These are phyloP conservation scores for Sordariomycetes sp. DNA, from an alignment of 2,329 filamentous ascomycete species.

Conservation along the genomic window DNA sequence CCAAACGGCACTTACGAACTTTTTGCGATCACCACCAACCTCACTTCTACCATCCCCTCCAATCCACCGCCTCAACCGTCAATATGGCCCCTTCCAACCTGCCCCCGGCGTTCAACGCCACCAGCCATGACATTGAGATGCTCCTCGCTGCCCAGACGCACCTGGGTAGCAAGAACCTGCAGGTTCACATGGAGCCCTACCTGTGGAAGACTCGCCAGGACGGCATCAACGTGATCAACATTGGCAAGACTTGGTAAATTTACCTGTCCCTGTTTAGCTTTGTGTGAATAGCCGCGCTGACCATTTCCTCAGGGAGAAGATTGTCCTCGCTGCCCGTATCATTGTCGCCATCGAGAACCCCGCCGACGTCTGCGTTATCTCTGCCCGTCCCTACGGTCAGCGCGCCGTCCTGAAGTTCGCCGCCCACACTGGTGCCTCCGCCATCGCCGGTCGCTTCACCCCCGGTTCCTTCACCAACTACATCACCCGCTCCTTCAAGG, in stretches of 20 bases:
- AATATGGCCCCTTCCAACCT: constrained; percentile 95
- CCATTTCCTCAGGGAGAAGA: constrained; percentile 75
- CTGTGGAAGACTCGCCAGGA: constrained; percentile 99
- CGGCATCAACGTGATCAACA: constrained; percentile 98
- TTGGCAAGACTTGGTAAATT: constrained; percentile 97
- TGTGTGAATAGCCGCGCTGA: constrained; percentile 8
- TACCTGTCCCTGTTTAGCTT: not conserved
- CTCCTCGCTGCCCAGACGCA: constrained; percentile 95
- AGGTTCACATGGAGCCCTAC: constrained; percentile 99
- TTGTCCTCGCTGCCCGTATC: constrained; percentile 96
- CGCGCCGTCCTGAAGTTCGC: constrained; percentile 99
- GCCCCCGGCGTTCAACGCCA: constrained; percentile 92
- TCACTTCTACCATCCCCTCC: constrained; percentile 12
- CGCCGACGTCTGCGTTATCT: constrained; percentile 98
- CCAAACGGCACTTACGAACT: constrained; percentile 28
- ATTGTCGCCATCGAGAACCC: constrained; percentile 99
- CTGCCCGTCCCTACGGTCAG: constrained; percentile 98
- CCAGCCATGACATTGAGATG: constrained; percentile 98
- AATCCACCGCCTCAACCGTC: constrained; percentile 28
- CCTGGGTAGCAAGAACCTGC: constrained; percentile 97
- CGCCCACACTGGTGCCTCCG: constrained; percentile 91
- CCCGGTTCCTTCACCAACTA: constrained; percentile 99
- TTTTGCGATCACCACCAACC: constrained; percentile 20
- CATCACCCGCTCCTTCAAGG: constrained; percentile 99
- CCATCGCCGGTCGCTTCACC: constrained; percentile 99